Evolutionary conservation across 2,329 filamentous ascomycete species (phyloP), one percentile per base, ranked within the genome.

Genomic region (Colletotrichum camelliae): DNA sequence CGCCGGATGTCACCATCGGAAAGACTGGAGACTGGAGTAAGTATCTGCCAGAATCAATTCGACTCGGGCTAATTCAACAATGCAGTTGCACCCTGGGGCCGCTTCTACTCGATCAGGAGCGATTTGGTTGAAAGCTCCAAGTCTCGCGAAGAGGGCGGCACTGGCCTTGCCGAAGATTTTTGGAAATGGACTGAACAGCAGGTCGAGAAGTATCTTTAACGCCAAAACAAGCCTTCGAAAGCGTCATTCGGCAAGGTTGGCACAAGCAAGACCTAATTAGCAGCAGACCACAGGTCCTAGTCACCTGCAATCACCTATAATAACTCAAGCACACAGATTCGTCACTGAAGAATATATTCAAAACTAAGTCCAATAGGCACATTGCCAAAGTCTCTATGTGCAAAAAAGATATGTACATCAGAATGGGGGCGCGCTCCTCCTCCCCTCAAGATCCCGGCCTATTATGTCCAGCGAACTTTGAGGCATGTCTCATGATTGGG

Each of bases 131-230:
- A 77, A 3, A 81, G 80, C 2, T 79, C 79, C n/a, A 81, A 84
- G 74, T 70, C 80, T 3, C 79, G 81, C 66, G 79, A 79, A 2
- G 85, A 87, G 60, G 85, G 86, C 2, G 86, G 86, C 3, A 83
- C 80, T 6, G 86, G 85, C 2, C 79, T 79, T 21, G 83, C 80
- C 1, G 78, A 81, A 67, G 81, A 81, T 62, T 87, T 87, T 64
- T 88, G 85, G 85, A 79, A 83, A 5, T 88, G 86, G 86, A 83
- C 81, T 1, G 82, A 87, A 71, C 81, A 83, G 18, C 85, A 87
- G 48, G 78, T 86, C 21, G 81, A 82, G 39, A 52, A 71, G 7
- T 71, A 77, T 35, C 2, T 61, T 1, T 70, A 27, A 57, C 10
- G 16, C 16, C 1, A 2, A 1, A 16, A 15, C 24, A n/a, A 43